phyloP scores from a whole-genome alignment of 192 early-diverging fungal species.

The Tieghemiomyces parasiticus region DNA sequence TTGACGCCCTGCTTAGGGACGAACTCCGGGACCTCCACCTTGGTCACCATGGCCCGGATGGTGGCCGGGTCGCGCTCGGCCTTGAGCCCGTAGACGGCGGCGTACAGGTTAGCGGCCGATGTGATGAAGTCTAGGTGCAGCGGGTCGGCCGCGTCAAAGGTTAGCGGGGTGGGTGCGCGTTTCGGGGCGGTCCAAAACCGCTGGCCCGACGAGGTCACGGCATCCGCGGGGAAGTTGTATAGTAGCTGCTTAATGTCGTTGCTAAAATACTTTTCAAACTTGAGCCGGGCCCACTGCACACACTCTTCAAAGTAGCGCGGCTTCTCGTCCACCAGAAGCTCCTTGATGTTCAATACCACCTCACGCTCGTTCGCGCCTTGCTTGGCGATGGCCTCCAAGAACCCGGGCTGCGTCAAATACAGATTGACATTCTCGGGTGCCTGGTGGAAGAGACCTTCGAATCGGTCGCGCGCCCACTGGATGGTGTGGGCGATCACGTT shows the following conservation, averaged over 20 bases:
- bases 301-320: conserved; percentile 85
- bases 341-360: conserved; percentile 53
- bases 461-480: conserved; percentile 94
- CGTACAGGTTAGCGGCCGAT: conserved; percentile 82
- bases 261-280: conserved; percentile 88
- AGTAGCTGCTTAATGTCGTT: conserved; percentile 90
- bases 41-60: conserved; percentile 42
- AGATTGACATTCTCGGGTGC: conserved; percentile 91
- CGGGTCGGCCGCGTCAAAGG: conserved; percentile 51
- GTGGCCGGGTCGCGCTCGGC: conserved; percentile 59
- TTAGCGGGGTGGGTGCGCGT: conserved; percentile 70
- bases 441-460: conserved; percentile 84
- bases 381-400: conserved; percentile 53
- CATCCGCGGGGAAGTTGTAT: conserved; percentile 93
- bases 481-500: conserved; percentile 79
- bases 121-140: conserved; percentile 84
- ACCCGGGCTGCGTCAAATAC: conserved; percentile 78
- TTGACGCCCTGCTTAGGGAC: conserved; percentile 81
- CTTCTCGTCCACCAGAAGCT: conserved; percentile 61
- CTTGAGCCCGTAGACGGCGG: conserved; percentile 91
- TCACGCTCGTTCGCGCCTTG: conserved; percentile 68
- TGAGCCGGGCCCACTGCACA: conserved; percentile 74
- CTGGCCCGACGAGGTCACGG: conserved; percentile 73
- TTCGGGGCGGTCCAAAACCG: conserved; percentile 97
- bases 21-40: conserved; percentile 65